Evolutionary conservation across 345 rosid species (phyloP).

Genomic region (Salix brachista): DNA sequence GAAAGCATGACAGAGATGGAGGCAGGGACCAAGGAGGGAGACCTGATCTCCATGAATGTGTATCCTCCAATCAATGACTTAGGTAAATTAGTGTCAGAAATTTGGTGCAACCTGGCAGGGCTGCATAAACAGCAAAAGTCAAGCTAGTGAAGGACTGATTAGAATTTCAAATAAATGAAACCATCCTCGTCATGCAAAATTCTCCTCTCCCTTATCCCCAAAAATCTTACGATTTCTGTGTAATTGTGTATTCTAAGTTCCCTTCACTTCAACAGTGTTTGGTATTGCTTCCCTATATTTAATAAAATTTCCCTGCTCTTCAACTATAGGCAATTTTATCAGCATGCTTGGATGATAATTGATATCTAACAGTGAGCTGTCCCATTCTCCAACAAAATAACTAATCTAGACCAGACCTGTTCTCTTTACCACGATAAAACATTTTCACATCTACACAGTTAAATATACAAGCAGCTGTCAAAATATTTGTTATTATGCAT

Average conservation of each 20-base stretch:
- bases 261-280: neutral
- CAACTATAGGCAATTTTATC: neutral
- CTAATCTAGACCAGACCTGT: neutral
- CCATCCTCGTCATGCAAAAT: neutral
- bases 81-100: neutral
- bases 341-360: neutral
- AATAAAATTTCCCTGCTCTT: neutral
- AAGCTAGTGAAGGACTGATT: neutral
- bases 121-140: neutral
- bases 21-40: neutral
- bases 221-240: neutral
- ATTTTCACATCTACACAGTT: neutral
- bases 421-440: neutral
- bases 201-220: neutral
- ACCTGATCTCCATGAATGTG: neutral
- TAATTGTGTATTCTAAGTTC: neutral
- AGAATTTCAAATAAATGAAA: neutral
- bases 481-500: neutral
- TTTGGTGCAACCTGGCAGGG: neutral
- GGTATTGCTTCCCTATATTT: neutral
- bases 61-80: neutral
- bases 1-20: neutral
- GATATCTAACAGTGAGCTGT: neutral
- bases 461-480: neutral
- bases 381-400: neutral